Evolutionary conservation across 108 stramenopile species (phyloP), one percentile per base, ranked within the genome.

Genomic region (Poteriospumella lacustris): DNA sequence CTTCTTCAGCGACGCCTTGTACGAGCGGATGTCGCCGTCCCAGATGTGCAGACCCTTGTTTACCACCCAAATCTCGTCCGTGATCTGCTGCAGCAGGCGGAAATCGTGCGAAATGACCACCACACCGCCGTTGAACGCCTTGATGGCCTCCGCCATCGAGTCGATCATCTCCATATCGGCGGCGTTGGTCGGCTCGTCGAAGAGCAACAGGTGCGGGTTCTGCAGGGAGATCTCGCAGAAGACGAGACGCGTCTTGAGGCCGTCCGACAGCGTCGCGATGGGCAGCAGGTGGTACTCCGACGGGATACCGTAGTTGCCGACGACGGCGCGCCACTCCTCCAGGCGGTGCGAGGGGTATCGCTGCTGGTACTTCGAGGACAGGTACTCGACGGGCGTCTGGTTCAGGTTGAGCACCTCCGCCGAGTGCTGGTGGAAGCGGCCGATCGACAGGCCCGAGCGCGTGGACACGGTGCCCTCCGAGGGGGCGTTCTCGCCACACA

Each of bases 241-340:
- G 9, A 73, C 70, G 9, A 73, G 15, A 42, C 70, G 36, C 26
- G 70, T 73, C 31, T 73, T 73, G 24, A 73, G 41, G 9, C 70
- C 70, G 5, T 73, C 70, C 26, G 44, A 52, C 33, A 40, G 38
- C 2, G 44, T 42, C 64, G 62, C 70, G 75, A 78, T 81, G 69
- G 80, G 62, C 78, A 58, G 67, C 38, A 84, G 76, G 58, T 84
- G 83, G 1, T 78, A 75, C 12, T 84, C 83, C 19, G 78, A 78
- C 5, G 82, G 79, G 38, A 84, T 82, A 9, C 83, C 83, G 76
- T 83, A 84, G n/a, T 78, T 76, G 34, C 83, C 83, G 43, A 84
- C 83, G 47, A 76, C 79, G 43, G 78, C 77, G 29, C 83, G 52
- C 83, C 83, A 84, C 39, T 84, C 82, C 80, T 84, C 81, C 3